A percentile compares a stretch with the other conserved stretches of the same genome.
phyloP scores from a whole-genome alignment of 2,329 filamentous ascomycete species.

The Berkeleyomyces basicola region DNA sequence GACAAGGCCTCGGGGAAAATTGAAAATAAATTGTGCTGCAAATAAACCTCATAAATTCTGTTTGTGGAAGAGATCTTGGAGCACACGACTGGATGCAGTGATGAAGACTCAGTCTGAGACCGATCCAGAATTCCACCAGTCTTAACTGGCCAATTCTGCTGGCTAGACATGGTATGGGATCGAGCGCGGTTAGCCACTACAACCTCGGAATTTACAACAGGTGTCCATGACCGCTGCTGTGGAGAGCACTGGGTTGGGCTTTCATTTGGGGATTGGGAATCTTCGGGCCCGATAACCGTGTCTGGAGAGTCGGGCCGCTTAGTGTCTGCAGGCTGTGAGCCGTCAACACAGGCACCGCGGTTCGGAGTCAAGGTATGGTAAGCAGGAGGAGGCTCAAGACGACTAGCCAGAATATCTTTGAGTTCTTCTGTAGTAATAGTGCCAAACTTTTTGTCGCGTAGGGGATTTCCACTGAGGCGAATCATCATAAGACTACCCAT shows the following conservation, averaged over 20 bases:
- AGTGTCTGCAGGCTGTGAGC: not conserved
- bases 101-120: slow-evolving; percentile 47
- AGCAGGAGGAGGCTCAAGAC: slow-evolving; percentile 40
- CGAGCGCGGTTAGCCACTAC: slow-evolving; percentile 29
- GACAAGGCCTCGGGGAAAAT: slow-evolving; percentile 53
- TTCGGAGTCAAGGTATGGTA: slow-evolving; percentile 10
- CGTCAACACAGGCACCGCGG: not conserved
- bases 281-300: slow-evolving; percentile 12
- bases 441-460: slow-evolving; percentile 74
- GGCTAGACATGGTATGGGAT: slow-evolving; percentile 30
- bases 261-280: slow-evolving; percentile 7
- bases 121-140: slow-evolving; percentile 50
- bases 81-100: slow-evolving; percentile 39
- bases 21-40: slow-evolving; percentile 64
- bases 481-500: slow-evolving; percentile 68
- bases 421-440: slow-evolving; percentile 66
- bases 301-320: slow-evolving; percentile 11
- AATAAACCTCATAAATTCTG: slow-evolving; percentile 39
- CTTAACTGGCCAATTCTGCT: slow-evolving; percentile 38
- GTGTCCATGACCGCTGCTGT: not conserved
- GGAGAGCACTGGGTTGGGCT: not conserved
- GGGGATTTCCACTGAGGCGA: slow-evolving; percentile 71
- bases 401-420: slow-evolving; percentile 52
- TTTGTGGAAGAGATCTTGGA: slow-evolving; percentile 38
- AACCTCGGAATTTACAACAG: not conserved